Evolutionary conservation across 176 grass and related monocot genomes (phyloP), one percentile per base, ranked within the genome.

Genomic region (Carex kokanica): DNA sequence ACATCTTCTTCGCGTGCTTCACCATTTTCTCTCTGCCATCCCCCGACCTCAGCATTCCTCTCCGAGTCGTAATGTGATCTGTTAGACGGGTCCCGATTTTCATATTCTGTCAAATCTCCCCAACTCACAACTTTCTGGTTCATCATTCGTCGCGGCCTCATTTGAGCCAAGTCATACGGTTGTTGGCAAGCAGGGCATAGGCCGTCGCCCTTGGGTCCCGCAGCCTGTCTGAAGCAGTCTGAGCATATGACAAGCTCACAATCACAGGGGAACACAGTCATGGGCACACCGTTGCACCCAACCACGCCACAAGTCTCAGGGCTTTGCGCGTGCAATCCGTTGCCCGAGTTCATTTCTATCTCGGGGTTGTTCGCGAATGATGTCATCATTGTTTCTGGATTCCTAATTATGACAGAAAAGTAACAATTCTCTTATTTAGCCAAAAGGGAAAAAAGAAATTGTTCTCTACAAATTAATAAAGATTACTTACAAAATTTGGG

Each of bases 201-300:
- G 11, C 80, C 61, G 3, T 29, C 18, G 13, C 80, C 60, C 21
- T 82, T 82, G 9, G 38, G 59, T 47, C 79, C 80, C 8, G 61
- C 61, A 18, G 80, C 61, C 41, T 67, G 61, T 52, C 80, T 27
- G 60, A 82, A 82, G 38, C 80, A 82, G 3, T 82, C 80, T 17
- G 61, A 13, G 3, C 80, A 82, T 82, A 82, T 82, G 59, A 82
- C 80, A 38, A 82, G 43, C 61, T 82, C 80, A 31, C 80, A 82
- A 54, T 82, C 80, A 51, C 80, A 82, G 0, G 80, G 80, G 24
- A 82, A 82, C 59, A 82, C 80, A 0, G 80, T 82, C 80, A 82
- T 82, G 10, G 80, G 80, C 60, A 68, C 61, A 17, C 80, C 59
- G 4, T 82, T 82, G 20, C 80, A 82, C 61, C 80, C 80, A 0